phyloP scores from a whole-genome alignment of 768 basidiomycete species.

The Phlegmacium glaucopus region DNA sequence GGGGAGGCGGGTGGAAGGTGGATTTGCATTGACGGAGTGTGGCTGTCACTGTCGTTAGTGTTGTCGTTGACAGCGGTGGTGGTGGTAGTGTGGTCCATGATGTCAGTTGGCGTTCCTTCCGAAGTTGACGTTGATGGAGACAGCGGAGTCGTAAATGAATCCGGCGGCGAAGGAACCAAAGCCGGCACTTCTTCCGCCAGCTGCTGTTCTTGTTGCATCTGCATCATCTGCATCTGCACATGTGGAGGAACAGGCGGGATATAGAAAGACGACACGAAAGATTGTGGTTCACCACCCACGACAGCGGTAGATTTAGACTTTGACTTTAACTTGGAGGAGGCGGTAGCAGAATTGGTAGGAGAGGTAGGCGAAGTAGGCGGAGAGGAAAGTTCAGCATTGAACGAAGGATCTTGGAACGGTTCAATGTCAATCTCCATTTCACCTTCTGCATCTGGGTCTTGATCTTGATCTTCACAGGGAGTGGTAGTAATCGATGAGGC shows the following conservation, averaged over 20 bases:
- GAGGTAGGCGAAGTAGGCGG: constrained; percentile 11
- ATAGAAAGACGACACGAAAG: constrained; percentile 24
- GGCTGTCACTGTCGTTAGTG: constrained; percentile 1
- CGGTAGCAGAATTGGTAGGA: constrained; percentile 5
- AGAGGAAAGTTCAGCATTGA: constrained; percentile 34
- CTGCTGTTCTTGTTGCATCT: constrained; percentile 1
- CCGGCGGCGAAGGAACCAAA: background rate
- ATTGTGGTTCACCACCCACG: background rate
- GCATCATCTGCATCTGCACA: background rate
- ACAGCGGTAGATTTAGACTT: background rate
- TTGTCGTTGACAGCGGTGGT: too few relatives aligned
- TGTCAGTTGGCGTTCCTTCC: too few relatives aligned
- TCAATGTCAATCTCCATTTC: constrained; percentile 32
- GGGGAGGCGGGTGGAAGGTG: constrained; percentile 8
- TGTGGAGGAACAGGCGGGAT: constrained; percentile 17
- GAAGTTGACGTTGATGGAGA: background rate
- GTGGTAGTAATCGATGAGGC: background rate
- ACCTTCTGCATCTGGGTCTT: constrained; percentile 27
- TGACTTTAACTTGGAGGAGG: too few relatives aligned
- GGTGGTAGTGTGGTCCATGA: background rate
- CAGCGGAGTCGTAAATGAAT: background rate
- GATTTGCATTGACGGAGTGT: constrained; percentile 13
- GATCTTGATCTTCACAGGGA: background rate
- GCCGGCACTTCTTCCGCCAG: background rate
- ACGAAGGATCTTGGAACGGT: constrained; percentile 33